A percentile compares a stretch with the other conserved stretches of the same genome.
phyloP scores from a whole-genome alignment of 352 stramenopile species.

The Phytophthora cactorum region DNA sequence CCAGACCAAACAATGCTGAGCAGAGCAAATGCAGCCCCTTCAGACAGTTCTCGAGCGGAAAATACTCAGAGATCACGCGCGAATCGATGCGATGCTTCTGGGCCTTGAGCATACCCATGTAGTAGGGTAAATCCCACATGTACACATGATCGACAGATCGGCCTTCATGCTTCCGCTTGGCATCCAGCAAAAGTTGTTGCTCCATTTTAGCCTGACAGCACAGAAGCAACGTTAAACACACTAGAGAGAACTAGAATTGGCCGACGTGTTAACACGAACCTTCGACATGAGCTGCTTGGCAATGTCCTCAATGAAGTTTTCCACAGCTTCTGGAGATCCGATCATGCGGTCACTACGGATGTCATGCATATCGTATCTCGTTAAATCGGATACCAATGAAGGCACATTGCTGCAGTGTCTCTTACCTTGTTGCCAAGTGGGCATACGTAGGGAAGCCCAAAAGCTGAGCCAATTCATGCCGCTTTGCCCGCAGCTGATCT shows the following conservation, averaged over 20 bases:
- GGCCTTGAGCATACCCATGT: constrained; percentile 89
- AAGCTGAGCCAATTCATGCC: constrained; percentile 87
- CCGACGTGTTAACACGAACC: constrained; percentile 40
- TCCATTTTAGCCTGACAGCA: constrained; percentile 56
- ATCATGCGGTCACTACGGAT: constrained; percentile 85
- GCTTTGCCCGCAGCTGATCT: constrained; percentile 85
- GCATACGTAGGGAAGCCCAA: constrained; percentile 93
- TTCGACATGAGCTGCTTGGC: constrained; percentile 76
- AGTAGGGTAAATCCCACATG: constrained; percentile 96
- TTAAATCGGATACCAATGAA: constrained; percentile 16
- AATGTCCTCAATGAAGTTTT: constrained; percentile 70
- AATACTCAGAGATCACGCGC: constrained; percentile 87
- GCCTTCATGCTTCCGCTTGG: constrained; percentile 73
- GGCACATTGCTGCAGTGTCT: background rate
- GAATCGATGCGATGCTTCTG: constrained; percentile 78
- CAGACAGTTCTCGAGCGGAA: constrained; percentile 92
- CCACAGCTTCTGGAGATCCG: constrained; percentile 64
- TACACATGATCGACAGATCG: constrained; percentile 57
- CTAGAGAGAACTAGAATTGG: background rate
- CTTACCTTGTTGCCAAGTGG: constrained; percentile 91
- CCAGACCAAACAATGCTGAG: constrained; percentile 90
- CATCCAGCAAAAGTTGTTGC: constrained; percentile 57
- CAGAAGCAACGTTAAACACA: background rate
- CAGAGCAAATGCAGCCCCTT: constrained; percentile 91
- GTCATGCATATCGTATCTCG: background rate